Percentiles rank a stretch among this genome's conserved stretches.
phyloP scores from a whole-genome alignment of 768 basidiomycete genomes.

The Termitomyces sp. region DNA sequence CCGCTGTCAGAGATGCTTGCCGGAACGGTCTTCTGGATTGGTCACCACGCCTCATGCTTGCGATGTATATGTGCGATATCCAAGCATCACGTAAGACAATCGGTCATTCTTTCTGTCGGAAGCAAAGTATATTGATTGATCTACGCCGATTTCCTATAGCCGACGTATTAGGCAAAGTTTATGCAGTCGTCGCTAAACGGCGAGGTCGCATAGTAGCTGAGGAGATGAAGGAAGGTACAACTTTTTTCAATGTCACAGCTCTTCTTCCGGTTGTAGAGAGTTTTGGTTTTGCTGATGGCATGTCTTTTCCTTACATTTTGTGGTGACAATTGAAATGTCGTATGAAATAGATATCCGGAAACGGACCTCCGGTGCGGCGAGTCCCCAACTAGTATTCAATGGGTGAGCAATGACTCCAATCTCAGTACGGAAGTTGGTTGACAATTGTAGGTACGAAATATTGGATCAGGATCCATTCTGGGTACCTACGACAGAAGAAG shows the following conservation, averaged over 20 bases:
- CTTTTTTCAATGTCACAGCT: conserved; percentile 89
- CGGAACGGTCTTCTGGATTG: conserved; percentile 89
- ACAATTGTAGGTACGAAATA: conserved; percentile 70
- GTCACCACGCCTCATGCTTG: conserved; percentile 95
- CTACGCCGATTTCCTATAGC: conserved; percentile 45
- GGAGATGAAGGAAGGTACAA: conserved; percentile 97
- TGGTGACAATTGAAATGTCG: conserved; percentile 7
- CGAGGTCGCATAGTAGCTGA: conserved; percentile 92
- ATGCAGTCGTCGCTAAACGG: conserved; percentile 88
- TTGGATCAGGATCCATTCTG: conserved; percentile 95
- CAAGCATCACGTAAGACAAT: conserved; percentile 84
- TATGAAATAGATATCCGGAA: conserved; percentile 79
- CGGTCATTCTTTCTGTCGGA: neutral
- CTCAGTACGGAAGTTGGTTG: neutral
- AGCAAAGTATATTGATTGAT: conserved; percentile 4
- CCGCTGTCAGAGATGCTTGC: conserved; percentile 85
- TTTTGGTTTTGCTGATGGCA: conserved; percentile 96
- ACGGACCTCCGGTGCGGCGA: conserved; percentile 93
- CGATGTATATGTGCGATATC: conserved; percentile 99
- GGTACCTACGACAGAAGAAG: conserved; percentile 96
- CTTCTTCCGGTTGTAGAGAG: conserved; percentile 94
- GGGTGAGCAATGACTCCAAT: conserved; percentile 47
- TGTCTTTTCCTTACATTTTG: conserved; percentile 15
- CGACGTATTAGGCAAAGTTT: conserved; percentile 96
- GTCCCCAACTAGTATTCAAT: conserved; percentile 94